Conservation (phyloP, 2,329 filamentous ascomycete species). For the Aspergillus aculeatinus region DNA sequence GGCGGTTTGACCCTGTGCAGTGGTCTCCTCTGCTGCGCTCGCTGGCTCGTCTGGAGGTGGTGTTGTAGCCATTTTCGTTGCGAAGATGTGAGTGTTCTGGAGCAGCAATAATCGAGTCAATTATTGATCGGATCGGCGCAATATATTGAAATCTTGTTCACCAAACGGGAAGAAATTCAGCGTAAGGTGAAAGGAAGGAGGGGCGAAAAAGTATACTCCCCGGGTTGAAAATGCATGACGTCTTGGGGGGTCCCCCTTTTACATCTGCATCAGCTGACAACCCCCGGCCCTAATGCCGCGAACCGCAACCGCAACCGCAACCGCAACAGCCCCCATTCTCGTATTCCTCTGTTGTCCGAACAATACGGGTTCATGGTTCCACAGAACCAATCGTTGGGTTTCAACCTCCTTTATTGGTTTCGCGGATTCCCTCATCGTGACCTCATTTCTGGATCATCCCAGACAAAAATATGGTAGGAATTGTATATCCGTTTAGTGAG, state of each 20-base stretch:
- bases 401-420: neutral
- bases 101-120: neutral
- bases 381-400: neutral
- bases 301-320: too few relatives aligned
- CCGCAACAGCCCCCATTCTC: neutral
- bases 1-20: neutral
- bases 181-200: neutral
- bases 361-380: neutral
- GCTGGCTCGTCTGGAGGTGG: neutral
- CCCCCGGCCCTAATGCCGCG: neutral
- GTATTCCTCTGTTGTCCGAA: neutral
- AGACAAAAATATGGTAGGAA: neutral
- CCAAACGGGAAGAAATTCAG: too few relatives aligned
- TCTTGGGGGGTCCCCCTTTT: neutral
- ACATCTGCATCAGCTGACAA: neutral
- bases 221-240: neutral
- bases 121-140: too few relatives aligned
- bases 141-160: too few relatives aligned
- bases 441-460: neutral
- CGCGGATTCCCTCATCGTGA: neutral
- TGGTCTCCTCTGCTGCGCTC: neutral
- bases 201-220: neutral
- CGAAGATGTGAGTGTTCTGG: neutral
- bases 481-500: neutral
- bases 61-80: neutral